Conservation (phyloP, 768 basidiomycete species). For the Rhizopogon vulgaris region DNA sequence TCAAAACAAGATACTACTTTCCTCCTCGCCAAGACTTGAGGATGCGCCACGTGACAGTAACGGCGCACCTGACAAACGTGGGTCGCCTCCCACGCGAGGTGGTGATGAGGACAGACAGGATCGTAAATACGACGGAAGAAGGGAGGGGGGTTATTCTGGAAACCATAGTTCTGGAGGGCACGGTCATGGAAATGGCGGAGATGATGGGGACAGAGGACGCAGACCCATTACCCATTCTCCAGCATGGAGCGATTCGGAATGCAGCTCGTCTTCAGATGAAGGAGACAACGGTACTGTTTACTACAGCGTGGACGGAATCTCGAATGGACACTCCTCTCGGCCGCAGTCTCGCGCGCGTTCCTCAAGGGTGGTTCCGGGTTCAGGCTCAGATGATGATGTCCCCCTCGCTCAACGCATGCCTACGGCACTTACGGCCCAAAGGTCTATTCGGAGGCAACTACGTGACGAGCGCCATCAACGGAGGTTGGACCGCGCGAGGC, state of each 20-base stretch:
- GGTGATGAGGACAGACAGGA: conserved; percentile 1
- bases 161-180: conserved; percentile 13
- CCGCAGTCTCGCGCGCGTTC: conserved; percentile 17
- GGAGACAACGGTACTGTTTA: conserved; percentile 37
- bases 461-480: conserved; percentile 61
- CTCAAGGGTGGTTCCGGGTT: conserved; percentile 14
- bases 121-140: conserved; percentile 6
- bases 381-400: conserved; percentile 63
- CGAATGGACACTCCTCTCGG: conserved; percentile 17
- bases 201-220: conserved; percentile 33
- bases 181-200: conserved; percentile 33
- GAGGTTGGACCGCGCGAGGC: conserved; percentile 39
- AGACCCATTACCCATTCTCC: conserved; percentile 20
- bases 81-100: conserved; percentile 8
- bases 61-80: conserved; percentile 16
- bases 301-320: conserved; percentile 35
- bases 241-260: conserved; percentile 29
- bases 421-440: conserved; percentile 76
- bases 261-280: conserved; percentile 36
- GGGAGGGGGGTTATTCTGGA: conserved; percentile 12
- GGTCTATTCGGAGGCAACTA: conserved; percentile 68
- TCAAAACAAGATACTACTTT: background rate
- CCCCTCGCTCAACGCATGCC: conserved; percentile 82
- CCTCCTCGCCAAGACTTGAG: conserved; percentile 1
- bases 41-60: conserved; percentile 10